phyloP scores from a whole-genome alignment of 495 filamentous ascomycete genomes.

The Tirmania nivea region DNA sequence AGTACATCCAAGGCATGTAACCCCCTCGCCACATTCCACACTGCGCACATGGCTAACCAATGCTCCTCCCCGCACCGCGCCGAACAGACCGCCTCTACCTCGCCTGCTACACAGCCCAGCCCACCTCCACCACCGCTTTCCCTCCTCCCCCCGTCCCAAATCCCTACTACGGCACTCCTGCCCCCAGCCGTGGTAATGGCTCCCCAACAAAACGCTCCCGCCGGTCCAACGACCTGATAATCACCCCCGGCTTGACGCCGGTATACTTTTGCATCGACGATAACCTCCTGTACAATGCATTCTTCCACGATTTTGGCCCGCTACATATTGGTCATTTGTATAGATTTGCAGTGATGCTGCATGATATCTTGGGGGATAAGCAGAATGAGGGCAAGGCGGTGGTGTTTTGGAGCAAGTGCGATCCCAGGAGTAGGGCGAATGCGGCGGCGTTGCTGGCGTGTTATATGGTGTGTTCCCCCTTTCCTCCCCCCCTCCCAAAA shows the following conservation, averaged over 20 bases:
- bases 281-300: conserved; percentile 83
- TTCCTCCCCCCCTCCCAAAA: too few species aligned
- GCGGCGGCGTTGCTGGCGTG: conserved; percentile 86
- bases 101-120: conserved; percentile 69
- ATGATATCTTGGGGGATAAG: conserved; percentile 78
- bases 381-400: conserved; percentile 63
- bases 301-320: conserved; percentile 95
- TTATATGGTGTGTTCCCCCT: conserved; percentile 44
- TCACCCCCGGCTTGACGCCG: conserved; percentile 33
- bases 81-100: conserved; percentile 75
- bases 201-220: conserved; percentile 57
- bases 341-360: conserved; percentile 81
- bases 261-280: conserved; percentile 95
- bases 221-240: conserved; percentile 33
- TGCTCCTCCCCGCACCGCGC: conserved; percentile 11
- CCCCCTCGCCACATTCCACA: neutral
- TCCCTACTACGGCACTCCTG: conserved; percentile 37
- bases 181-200: conserved; percentile 35
- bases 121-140: conserved; percentile 61
- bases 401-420: conserved; percentile 83
- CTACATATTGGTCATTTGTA: conserved; percentile 94
- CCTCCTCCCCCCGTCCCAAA: conserved; percentile 46
- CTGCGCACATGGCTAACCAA: neutral
- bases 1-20: conserved; percentile 52
- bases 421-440: conserved; percentile 87